Base-by-base conservation (phyloP, 495 filamentous ascomycete genomes). In the Talaromyces nanjingensis region DNA sequence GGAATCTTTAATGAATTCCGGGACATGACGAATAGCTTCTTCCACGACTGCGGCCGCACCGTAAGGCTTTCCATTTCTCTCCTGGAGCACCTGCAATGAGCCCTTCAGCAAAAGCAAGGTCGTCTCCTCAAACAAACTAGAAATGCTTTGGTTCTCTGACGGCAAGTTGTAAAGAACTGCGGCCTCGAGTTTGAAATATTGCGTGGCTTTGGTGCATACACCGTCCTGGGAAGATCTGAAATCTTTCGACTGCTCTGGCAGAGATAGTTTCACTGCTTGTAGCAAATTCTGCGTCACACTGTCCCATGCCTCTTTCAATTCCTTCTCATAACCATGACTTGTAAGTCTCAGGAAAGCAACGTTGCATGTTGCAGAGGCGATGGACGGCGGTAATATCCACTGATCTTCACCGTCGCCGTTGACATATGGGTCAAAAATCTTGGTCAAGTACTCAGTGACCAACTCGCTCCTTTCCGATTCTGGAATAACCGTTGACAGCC, bases 41-140 rank as follows among this genome's bases (percentile, higher is more conserved):
- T 84, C 79, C 3, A 94, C 69, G 3, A 86, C 79, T 5, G 83
- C 83, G 20, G 92, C 90, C 14, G 89, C 89, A 14, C 89, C 90
- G 67, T 90, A 96, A 0, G 91, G 89, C 68, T 94, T 94, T 53
- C 91, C 91, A 65, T 92, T 90, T 56, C 89, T 79, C 27, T 75
- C 75, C 47, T 73, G 74, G 16, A 89, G 63, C 3, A 84, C 71
- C 18, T 80, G 67, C 14, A 86, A 63, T 59, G 85, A 83, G 47
- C 74, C 75, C 33, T 75, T 70, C 12, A 89, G 69, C 54, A 89
- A 76, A 4, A 64, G 64, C 9, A 70, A 56, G 53, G 70, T 76
- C 58, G 64, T 65, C 12, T 63, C 64, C 49, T 71, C 67, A 56
- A 76, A 74, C 5, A 72, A 64, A 0, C 64, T 63, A 20, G 47